Base-by-base conservation (phyloP, 164 flowering plant genomes). In the Stephania cephalantha region DNA sequence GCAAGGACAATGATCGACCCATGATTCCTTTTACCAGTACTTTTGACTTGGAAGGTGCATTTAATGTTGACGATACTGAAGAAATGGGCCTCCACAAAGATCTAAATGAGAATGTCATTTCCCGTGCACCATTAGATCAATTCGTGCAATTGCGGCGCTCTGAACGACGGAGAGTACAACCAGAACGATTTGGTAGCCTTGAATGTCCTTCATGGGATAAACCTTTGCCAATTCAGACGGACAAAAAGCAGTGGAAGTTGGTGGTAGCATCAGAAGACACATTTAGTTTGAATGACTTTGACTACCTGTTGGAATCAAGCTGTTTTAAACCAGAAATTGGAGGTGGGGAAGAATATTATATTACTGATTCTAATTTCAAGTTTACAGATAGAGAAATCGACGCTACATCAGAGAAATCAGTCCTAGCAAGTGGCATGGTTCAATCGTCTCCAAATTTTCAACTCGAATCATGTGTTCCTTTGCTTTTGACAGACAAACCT, bases 141-240 rank as follows among this genome's bases (percentile, higher is more conserved):
- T 69, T 74, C 65, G 66, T 78, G 70, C 82, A 76, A 8, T 72
- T 90, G 79, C 80, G 99, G 65, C 83, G 99, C 68, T 95, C 99
- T 53, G 88, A 88, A 72, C 91, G 97, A 9, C 81, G 88, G 55
- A 78, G 78, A 73, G 83, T 88, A 22, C 83, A 85, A 64, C 98
- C 97, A 5, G 94, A 93, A 48, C 90, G 97, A 52, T 90, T 82
- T 74, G 69, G 83, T 7, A 87, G 87, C 31, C 76, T 79, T 50
- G 86, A 79, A 79, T 75, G 70, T 55, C 64, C 70, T 25, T 22
- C 83, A 50, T 88, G 78, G 67, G 71, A 73, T 12, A 87, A 87
- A n/a, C 68, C 79, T 74, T 80, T 76, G 44, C 75, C 80, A 25
- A n/a, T 77, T 68, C 75, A 87, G n/a, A 46, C 76, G 7, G 78